A percentile compares a stretch with the other conserved stretches of the same genome.
phyloP scores from a whole-genome alignment of 208 protist genomes.

The Acanthamoeba royreba region DNA sequence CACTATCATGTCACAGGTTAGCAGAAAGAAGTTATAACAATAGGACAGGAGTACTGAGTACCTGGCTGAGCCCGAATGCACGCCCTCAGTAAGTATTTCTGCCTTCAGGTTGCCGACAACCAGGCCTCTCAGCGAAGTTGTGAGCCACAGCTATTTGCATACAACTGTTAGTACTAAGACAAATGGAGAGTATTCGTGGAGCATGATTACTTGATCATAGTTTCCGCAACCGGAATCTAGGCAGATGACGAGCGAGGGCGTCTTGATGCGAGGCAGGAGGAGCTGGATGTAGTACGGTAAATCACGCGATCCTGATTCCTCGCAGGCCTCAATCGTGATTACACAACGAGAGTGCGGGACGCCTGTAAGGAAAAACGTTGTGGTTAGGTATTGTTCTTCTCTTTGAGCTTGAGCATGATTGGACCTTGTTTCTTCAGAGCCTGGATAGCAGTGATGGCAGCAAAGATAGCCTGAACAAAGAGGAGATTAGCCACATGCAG shows the following conservation, averaged over 20 bases:
- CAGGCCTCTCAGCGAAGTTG: constrained; percentile 86
- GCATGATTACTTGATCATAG: no score
- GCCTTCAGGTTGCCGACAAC: not conserved
- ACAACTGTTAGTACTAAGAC: no score
- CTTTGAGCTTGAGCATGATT: no score
- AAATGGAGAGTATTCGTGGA: no score
- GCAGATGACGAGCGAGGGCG: constrained; percentile 79
- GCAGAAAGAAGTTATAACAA: not conserved
- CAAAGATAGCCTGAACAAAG: constrained; percentile 59
- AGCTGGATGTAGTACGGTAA: constrained; percentile 59
- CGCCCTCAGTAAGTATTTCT: constrained; percentile 37
- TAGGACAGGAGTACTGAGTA: not conserved
- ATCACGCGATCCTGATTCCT: constrained; percentile 54
- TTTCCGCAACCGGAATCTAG: constrained; percentile 91
- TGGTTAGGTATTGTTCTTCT: no score
- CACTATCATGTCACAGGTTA: constrained; percentile 85
- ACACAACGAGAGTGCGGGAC: constrained; percentile 31
- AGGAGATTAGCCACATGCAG: not conserved
- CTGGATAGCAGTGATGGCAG: constrained; percentile 51
- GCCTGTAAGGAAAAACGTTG: no score
- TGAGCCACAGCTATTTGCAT: constrained; percentile 92
- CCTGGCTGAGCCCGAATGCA: constrained; percentile 36
- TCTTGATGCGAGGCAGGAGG: not conserved
- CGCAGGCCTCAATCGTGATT: constrained; percentile 62
- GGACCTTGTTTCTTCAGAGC: constrained; percentile 51